A percentile compares a stretch with the other conserved stretches of the same genome.
Evolutionary conservation across 1,139 yeast genomes (phyloP).

Genomic region (Blastobotrys illinoisensis): DNA sequence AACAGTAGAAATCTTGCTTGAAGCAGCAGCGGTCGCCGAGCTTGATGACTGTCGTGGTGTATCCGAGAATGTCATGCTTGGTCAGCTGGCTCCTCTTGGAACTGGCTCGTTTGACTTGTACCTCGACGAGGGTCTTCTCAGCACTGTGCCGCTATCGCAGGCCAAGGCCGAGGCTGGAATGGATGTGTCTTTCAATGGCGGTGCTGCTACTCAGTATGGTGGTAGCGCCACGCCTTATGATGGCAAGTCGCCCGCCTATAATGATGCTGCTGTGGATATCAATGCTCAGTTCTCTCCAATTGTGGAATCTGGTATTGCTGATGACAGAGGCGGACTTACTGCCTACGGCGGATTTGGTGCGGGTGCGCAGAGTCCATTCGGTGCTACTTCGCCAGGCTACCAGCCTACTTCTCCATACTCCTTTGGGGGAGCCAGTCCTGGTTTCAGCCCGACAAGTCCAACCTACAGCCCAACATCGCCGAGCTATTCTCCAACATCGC

Average conservation of each 20-base stretch:
- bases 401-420: slow-evolving; percentile 63
- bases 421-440: slow-evolving; percentile 68
- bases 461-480: slow-evolving; percentile 66
- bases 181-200: slow-evolving; percentile 39
- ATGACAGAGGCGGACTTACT: slow-evolving; percentile 85
- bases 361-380: slow-evolving; percentile 29
- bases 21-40: slow-evolving; percentile 98
- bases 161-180: slow-evolving; percentile 21
- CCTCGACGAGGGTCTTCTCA: slow-evolving; percentile 86
- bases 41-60: slow-evolving; percentile 98
- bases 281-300: slow-evolving; percentile 65
- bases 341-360: slow-evolving; percentile 79
- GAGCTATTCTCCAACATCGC: slow-evolving; percentile 58
- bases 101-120: slow-evolving; percentile 97
- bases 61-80: slow-evolving; percentile 94
- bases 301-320: slow-evolving; percentile 76
- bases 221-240: slow-evolving; percentile 97
- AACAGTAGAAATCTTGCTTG: slow-evolving; percentile 93
- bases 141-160: slow-evolving; percentile 52
- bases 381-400: slow-evolving; percentile 47
- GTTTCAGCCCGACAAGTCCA: slow-evolving; percentile 70
- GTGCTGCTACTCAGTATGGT: slow-evolving; percentile 32
- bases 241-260: slow-evolving; percentile 56
- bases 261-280: slow-evolving; percentile 75
- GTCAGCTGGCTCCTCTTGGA: slow-evolving; percentile 98